Percentiles rank a stretch among this genome's conserved stretches.
Conservation (phyloP, 495 filamentous ascomycete species). For the Podospora pseudocomata region DNA sequence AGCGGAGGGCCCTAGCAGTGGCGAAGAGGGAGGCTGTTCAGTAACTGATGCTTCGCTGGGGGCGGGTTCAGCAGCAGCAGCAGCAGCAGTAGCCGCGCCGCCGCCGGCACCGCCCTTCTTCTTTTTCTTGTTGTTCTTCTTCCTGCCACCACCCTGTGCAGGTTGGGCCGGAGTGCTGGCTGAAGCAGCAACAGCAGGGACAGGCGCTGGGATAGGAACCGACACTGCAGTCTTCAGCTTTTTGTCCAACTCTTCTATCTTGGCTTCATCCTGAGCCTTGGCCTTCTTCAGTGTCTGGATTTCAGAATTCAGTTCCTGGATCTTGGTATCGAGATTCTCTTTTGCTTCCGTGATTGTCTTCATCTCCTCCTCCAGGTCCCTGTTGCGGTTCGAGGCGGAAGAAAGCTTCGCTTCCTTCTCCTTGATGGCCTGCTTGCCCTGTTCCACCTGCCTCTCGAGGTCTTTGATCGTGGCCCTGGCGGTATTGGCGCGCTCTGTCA, state of each 20-base stretch:
- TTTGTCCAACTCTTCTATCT: conserved; percentile 34
- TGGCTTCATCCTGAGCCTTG: conserved; percentile 33
- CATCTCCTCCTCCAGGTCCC: conserved; percentile 39
- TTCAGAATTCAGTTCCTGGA: conserved; percentile 31
- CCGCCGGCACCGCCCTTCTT: conserved; percentile 47
- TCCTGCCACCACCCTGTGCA: conserved; percentile 60
- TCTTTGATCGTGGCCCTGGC: conserved; percentile 49
- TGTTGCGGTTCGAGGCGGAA: conserved; percentile 25
- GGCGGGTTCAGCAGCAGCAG: conserved; percentile 19
- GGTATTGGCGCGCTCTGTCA: conserved; percentile 52
- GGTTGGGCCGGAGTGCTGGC: not conserved
- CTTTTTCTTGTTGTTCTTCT: conserved; percentile 91
- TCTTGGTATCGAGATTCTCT: conserved; percentile 31
- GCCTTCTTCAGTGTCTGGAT: conserved; percentile 37
- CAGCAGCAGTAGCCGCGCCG: conserved; percentile 17
- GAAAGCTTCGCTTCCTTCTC: conserved; percentile 36
- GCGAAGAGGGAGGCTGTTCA: conserved; percentile 26
- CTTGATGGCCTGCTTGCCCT: conserved; percentile 36
- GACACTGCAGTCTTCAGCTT: conserved; percentile 28
- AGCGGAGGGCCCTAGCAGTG: conserved; percentile 23
- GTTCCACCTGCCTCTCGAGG: conserved; percentile 49
- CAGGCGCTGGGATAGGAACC: conserved; percentile 3
- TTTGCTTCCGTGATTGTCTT: conserved; percentile 31
- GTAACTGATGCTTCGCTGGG: conserved; percentile 26
- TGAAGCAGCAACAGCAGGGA: conserved; percentile 14